A percentile compares a stretch with the other conserved stretches of the same genome.
Evolutionary conservation across 306 rosid genomes (phyloP).

Genomic region (Styphnolobium japonicum): DNA sequence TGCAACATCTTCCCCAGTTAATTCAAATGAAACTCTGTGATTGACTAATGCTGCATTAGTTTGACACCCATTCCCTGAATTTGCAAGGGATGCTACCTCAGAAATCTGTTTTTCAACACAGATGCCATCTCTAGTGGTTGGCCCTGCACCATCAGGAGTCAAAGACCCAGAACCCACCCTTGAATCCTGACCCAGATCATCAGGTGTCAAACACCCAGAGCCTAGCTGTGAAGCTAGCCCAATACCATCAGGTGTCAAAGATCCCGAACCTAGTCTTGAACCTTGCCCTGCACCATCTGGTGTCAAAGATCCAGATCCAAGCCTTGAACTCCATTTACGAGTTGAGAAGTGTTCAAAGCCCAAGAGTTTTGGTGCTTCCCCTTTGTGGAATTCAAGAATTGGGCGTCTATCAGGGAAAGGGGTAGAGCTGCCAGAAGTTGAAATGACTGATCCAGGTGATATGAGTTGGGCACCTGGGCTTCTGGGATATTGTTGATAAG

Average conservation of each 20-base stretch:
- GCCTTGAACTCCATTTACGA: slow-evolving; percentile 64
- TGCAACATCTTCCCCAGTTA: slow-evolving; percentile 80
- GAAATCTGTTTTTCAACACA: slow-evolving; percentile 44
- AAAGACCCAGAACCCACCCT: slow-evolving; percentile 36
- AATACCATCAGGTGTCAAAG: slow-evolving; percentile 63
- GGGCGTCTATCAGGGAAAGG: slow-evolving; percentile 74
- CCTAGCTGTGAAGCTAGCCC: slow-evolving; percentile 57
- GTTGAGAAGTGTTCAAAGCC: slow-evolving; percentile 59
- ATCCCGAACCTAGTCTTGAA: slow-evolving; percentile 66
- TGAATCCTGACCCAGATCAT: slow-evolving; percentile 51
- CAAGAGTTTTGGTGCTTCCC: slow-evolving; percentile 59
- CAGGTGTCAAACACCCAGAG: slow-evolving; percentile 76
- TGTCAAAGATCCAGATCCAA: slow-evolving; percentile 76
- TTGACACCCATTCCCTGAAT: slow-evolving; percentile 49
- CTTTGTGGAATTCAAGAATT: slow-evolving; percentile 53
- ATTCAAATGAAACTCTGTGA: slow-evolving; percentile 85
- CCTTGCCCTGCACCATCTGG: slow-evolving; percentile 64
- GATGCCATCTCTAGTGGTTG: slow-evolving; percentile 30
- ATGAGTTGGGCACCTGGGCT: slow-evolving; percentile 67
- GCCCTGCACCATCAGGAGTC: slow-evolving; percentile 45
- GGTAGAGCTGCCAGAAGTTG: slow-evolving; percentile 75
- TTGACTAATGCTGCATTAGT: slow-evolving; percentile 40
- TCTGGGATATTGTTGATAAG: slow-evolving; percentile 67
- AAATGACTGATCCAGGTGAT: slow-evolving; percentile 76
- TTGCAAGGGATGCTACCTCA: slow-evolving; percentile 48